Percentiles rank a stretch among this genome's conserved stretches.
These are phyloP conservation scores for Neofusicoccum umdonicola DNA, from an alignment of 2,329 filamentous ascomycete species.

Conservation along the genomic window DNA sequence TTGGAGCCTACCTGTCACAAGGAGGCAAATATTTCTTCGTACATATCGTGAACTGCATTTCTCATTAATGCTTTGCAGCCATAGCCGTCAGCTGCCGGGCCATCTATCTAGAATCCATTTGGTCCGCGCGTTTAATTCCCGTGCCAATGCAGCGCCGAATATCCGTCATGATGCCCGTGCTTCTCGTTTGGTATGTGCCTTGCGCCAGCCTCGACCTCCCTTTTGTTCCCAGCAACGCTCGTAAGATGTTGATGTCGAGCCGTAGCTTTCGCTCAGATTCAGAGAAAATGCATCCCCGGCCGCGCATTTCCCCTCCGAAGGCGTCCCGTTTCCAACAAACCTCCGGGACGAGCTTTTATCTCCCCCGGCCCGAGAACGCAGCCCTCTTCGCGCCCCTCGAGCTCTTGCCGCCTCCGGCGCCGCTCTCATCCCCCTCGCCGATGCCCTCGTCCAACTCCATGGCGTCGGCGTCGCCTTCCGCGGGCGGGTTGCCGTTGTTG, in stretches of 20 bases:
- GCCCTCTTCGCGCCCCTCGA: background rate
- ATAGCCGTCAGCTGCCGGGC: background rate
- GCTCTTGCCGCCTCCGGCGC: slow-evolving; percentile 1
- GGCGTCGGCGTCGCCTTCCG: slow-evolving; percentile 27
- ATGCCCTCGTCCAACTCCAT: slow-evolving; percentile 37
- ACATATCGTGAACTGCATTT: background rate
- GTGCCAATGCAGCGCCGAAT: background rate
- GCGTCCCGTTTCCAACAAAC: too few relatives aligned
- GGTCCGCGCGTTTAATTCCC: background rate
- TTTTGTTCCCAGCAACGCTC: too few relatives aligned
- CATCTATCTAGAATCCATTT: background rate
- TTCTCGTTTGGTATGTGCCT: background rate
- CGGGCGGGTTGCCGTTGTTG: slow-evolving; percentile 21
- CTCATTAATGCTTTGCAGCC: background rate
- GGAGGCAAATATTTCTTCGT: too few relatives aligned
- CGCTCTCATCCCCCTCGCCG: slow-evolving; percentile 23
- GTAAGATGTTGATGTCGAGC: too few relatives aligned
- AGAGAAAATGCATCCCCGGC: too few relatives aligned
- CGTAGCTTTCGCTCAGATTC: too few relatives aligned
- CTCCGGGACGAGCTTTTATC: background rate
- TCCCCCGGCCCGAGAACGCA: background rate
- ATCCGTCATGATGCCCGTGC: background rate
- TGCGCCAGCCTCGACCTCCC: too few relatives aligned
- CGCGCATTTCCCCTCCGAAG: too few relatives aligned
- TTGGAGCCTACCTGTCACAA: too few relatives aligned